phyloP scores from a whole-genome alignment of 495 filamentous ascomycete species.

The Lophiotrema nucula region DNA sequence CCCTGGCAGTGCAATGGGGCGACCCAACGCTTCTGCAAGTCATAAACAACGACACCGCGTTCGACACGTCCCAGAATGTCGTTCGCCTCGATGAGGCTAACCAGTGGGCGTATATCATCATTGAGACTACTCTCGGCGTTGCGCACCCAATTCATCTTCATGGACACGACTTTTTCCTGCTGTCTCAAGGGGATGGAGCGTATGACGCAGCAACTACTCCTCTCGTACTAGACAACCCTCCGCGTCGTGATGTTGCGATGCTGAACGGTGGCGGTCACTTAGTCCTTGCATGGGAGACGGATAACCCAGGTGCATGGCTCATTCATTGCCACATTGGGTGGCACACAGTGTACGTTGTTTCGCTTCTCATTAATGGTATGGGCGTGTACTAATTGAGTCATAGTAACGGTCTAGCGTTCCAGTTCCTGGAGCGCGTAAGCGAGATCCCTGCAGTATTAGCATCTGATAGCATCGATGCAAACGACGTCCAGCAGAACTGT shows the following conservation, averaged over 20 bases:
- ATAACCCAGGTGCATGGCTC: conserved; percentile 44
- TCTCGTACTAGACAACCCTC: conserved; percentile 36
- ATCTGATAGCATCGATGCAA: too few species aligned
- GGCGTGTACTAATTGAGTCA: too few species aligned
- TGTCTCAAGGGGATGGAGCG: conserved; percentile 30
- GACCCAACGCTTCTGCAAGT: conserved; percentile 37
- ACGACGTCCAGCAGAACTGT: too few species aligned
- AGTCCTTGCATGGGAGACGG: conserved; percentile 37
- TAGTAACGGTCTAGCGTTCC: too few species aligned
- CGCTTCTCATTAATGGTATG: too few species aligned
- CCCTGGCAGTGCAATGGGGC: conserved; percentile 36
- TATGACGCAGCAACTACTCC: conserved; percentile 7
- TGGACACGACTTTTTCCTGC: conserved; percentile 44
- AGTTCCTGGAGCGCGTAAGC: too few species aligned
- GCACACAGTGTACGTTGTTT: too few species aligned
- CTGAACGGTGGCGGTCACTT: conserved; percentile 38
- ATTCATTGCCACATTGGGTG: too few species aligned
- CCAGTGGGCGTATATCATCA: conserved; percentile 25
- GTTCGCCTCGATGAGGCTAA: conserved; percentile 23
- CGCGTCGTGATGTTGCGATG: conserved; percentile 38
- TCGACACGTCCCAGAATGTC: conserved; percentile 29
- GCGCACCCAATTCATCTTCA: conserved; percentile 44
- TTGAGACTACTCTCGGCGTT: conserved; percentile 17
- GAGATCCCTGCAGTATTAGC: too few species aligned
- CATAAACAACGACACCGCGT: conserved; percentile 35